Base-by-base conservation (phyloP, 495 filamentous ascomycete species). In the Penicillium crystallinum region DNA sequence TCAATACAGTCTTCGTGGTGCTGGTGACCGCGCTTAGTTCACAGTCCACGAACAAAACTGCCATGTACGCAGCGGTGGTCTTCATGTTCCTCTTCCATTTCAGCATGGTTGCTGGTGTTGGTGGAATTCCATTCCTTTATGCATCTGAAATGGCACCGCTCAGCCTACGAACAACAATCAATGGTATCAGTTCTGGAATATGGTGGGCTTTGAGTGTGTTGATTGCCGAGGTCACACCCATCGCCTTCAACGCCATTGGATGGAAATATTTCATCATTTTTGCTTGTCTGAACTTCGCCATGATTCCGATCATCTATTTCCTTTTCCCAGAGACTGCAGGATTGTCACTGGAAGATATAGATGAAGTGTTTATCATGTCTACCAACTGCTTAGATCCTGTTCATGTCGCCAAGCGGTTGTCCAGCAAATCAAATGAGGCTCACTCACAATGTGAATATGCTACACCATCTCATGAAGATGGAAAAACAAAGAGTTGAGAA, bases 271-370 rank as follows among this genome's bases (percentile, higher is more conserved):
- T 56, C 27, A 53, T 66, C 21, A 41, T 66, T 1, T 66, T 57
- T 42, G 56, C 60, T 3, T 54, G 39, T 1, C 14, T 63, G 8
- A 63, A 61, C 36, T 17, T 31, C 0, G 22, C 37, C 1, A 51
- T 58, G 38, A 44, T 57, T 40, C 48, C 46, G 23, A 15, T 77
- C 64, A 25, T 59, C 11, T 56, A 53, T 37, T 71, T 79, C 52
- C 78, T 70, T 65, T 58, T 81, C 27, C 81, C 81, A 0, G 80
- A 83, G 57, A 76, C 77, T 25, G 73, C 75, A 45, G 77, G 75
- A 6, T 69, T 77, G 9, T 73, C 68, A 1, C 53, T 82, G 18
- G 80, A 82, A 49, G 73, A 78, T 46, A 77, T 83, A 22, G 79
- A 84, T 52, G 75, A 77, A 59, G 81, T 83, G 64, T 75, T 62